These are phyloP conservation scores for Mucor velutinosus DNA, from an alignment of 371 early-diverging fungal genomes.

Conservation along the genomic window DNA sequence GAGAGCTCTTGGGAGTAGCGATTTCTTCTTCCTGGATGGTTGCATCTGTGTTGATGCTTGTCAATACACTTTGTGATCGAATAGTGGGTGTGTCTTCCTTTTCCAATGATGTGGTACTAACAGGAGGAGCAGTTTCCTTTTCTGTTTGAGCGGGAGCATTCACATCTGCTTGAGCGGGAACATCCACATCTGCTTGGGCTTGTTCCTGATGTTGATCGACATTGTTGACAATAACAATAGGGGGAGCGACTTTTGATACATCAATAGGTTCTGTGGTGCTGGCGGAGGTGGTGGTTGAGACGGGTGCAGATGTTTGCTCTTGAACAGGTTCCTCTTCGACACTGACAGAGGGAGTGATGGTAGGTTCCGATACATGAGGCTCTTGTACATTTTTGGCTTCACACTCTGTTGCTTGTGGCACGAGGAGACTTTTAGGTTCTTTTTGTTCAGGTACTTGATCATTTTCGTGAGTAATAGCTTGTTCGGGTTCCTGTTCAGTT, in stretches of 20 bases:
- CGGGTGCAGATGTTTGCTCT: background rate
- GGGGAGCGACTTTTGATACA: background rate
- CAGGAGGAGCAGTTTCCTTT: background rate
- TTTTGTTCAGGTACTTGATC: background rate
- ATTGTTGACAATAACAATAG: background rate
- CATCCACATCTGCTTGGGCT: background rate
- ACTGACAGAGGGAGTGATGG: background rate
- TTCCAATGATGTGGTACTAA: background rate
- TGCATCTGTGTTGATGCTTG: constrained; percentile 3
- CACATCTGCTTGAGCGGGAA: background rate
- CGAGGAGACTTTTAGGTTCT: background rate
- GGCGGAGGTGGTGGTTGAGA: too few relatives aligned
- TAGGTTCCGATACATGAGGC: background rate
- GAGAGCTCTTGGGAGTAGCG: background rate
- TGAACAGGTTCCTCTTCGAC: background rate
- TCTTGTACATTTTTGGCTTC: constrained; percentile 1
- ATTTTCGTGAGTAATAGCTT: background rate
- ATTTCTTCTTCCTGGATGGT: constrained; percentile 1
- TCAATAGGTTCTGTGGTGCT: background rate
- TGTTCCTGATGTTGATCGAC: background rate
- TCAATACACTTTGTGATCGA: constrained; percentile 4
- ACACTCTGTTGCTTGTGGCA: background rate
- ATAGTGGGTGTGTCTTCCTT: constrained; percentile 9
- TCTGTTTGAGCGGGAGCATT: background rate
- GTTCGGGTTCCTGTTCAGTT: background rate